Conservation (phyloP, 306 rosid genomes). For the Oemleria cerasiformis region DNA sequence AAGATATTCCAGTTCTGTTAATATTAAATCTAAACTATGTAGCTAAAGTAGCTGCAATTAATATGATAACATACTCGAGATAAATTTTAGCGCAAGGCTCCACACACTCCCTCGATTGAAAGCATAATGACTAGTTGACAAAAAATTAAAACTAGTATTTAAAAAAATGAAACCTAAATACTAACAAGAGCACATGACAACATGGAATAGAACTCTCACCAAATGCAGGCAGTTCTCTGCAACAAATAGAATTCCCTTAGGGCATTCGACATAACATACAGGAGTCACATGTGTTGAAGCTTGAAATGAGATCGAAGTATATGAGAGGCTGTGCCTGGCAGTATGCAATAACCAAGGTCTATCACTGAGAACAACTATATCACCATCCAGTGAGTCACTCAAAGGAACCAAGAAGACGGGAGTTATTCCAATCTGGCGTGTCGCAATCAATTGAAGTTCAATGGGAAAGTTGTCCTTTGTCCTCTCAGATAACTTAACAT, state of each 20-base stretch:
- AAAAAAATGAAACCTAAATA: conserved; percentile 6
- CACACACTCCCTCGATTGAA: not conserved
- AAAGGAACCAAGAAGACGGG: conserved; percentile 93
- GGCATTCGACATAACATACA: conserved; percentile 81
- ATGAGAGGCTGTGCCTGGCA: conserved; percentile 90
- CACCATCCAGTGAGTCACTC: conserved; percentile 79
- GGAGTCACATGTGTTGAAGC: conserved; percentile 90
- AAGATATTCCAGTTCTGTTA: not conserved
- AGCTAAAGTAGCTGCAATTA: not conserved
- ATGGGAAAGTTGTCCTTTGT: conserved; percentile 35
- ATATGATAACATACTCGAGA: not conserved
- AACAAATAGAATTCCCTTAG: conserved; percentile 88
- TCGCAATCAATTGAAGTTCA: conserved; percentile 78
- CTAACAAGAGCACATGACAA: conserved; percentile 12
- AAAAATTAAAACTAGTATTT: not conserved
- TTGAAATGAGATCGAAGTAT: conserved; percentile 91
- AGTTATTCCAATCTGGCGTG: conserved; percentile 89
- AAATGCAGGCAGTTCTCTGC: conserved; percentile 83
- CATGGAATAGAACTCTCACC: conserved; percentile 48
- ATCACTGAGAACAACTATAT: conserved; percentile 83
- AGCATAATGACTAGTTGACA: not conserved
- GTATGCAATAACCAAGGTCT: conserved; percentile 95
- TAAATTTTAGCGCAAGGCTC: not conserved
- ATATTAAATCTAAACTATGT: not conserved
- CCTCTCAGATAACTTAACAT: conserved; percentile 35